A percentile compares a stretch with the other conserved stretches of the same genome.
Evolutionary conservation across 164 flowering plant genomes (phyloP).

Genomic region (Berberis vulgaris): DNA sequence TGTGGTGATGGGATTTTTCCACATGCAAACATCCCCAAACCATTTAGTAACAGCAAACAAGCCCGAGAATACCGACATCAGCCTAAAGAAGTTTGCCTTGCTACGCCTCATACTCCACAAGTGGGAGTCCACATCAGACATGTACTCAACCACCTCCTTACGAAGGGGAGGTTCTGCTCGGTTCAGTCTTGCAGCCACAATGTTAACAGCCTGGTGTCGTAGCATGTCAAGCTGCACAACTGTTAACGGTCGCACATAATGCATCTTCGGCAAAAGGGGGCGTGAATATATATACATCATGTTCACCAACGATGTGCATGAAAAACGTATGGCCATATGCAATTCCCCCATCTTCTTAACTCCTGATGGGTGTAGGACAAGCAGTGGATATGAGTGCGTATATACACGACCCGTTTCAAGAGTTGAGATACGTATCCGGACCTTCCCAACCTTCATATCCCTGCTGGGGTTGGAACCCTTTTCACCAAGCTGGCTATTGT

Average conservation of each 20-base stretch:
- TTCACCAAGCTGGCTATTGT: constrained; percentile 68
- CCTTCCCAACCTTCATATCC: constrained; percentile 78
- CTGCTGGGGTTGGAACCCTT: constrained; percentile 32
- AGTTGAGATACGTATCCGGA: constrained; percentile 76
- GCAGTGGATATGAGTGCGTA: constrained; percentile 80
- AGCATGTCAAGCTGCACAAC: constrained; percentile 72
- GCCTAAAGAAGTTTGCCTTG: constrained; percentile 82
- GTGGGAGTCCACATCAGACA: constrained; percentile 90
- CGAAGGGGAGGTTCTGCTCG: constrained; percentile 88
- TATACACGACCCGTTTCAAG: constrained; percentile 84
- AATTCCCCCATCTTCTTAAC: constrained; percentile 93
- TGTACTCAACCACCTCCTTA: constrained; percentile 90
- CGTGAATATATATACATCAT: constrained; percentile 66
- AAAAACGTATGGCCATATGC: constrained; percentile 80
- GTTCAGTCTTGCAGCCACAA: constrained; percentile 68
- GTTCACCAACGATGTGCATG: constrained; percentile 74
- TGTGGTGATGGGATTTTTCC: constrained; percentile 85
- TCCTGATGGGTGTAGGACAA: constrained; percentile 75
- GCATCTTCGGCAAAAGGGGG: constrained; percentile 90
- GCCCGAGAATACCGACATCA: constrained; percentile 76
- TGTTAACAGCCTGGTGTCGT: constrained; percentile 47
- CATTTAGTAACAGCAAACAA: constrained; percentile 64
- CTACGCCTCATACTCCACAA: constrained; percentile 94
- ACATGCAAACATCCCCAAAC: constrained; percentile 74
- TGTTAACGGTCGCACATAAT: constrained; percentile 59